Base-by-base conservation (phyloP, 192 early-diverging fungal species). In the Podila verticillata region DNA sequence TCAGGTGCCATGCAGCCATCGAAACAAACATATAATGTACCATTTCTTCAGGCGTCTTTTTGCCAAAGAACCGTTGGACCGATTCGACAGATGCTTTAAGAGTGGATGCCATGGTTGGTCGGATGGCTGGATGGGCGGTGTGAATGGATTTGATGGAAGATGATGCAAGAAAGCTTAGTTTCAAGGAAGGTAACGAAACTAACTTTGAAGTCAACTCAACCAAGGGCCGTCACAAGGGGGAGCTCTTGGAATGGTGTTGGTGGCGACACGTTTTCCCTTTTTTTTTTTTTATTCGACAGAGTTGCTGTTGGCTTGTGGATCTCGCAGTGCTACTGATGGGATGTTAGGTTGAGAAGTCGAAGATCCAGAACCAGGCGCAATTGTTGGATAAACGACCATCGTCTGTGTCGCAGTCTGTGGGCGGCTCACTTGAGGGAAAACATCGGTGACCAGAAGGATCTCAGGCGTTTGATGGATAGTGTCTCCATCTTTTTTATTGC, bases 31-130 rank as follows among this genome's bases (percentile, higher is more conserved):
- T 26, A 22, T 24, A 48, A 34, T 58, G 57, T 87, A 88, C 88
- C 84, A 88, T 70, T 69, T 90, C 89, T 60, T 90, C 89, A 54
- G 85, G 86, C 7, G 84, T 83, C 63, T 85, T 86, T 63, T 90
- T 90, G 47, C 89, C 89, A 86, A 90, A 88, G 63, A 90, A 86
- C 59, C 86, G 73, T 58, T 90, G 89, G 39, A 88, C 74, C 19
- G 80, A 82, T 36, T 79, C 80, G 47, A 82, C 72, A 20, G 73
- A 67, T 12, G 57, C 48, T 59, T 80, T 80, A 22, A 80, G 64
- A 9, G 70, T 72, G 28, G 75, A 80, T 63, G 75, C 75, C 75
- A 80, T 80, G 57, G 7, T 54, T 17, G 22, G 28, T 24, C 12
- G 30, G 30, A 60, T 60, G 51, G 10, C 20, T 24, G 22, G 51